Evolutionary conservation across 2,329 filamentous ascomycete species (phyloP), one percentile per base, ranked within the genome.

Genomic region (Colletotrichum aenigma): DNA sequence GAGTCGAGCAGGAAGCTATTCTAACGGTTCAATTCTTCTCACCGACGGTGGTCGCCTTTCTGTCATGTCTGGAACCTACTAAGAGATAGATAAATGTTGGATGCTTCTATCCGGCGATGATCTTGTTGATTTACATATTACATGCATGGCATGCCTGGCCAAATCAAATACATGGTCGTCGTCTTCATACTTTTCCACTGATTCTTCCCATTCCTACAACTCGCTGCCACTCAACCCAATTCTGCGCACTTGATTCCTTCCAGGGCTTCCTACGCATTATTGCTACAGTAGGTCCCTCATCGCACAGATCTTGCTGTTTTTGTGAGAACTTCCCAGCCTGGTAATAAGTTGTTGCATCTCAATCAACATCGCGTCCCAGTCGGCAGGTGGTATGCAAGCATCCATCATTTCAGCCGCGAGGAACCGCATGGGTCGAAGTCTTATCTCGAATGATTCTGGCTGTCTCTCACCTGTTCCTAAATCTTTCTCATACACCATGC

Each of bases 41-140:
- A 86, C 90, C 1, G 93, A 94, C 80, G 93, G 92, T 67, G 93
- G 92, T 2, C 86, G 91, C 67, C 79, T 94, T 71, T 85, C 86
- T 26, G 87, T 85, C 15, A 86, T 92, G 77, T 32, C 30, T 15
- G 32, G 58, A 7, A 62, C 58, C 13, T 62, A 62, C 58, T 62
- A 62, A 15, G 38, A 30, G 6, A 13, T 34, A n/a, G 18, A 15
- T 62, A 3, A 52, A 52, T 13, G 6, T n/a, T 48, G 6, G 43
- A 2, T 24, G 12, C 10, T 24, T 52, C n/a, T 9, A 52, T 52
- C 2, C 12, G 3, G 21, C 2, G 3, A 21, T 2, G 13, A 24
- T 13, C n/a, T 6, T 18, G 1, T 12, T 48, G 6, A 13, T 4
- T 7, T 13, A 12, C 3, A 48, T 13, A 21, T n/a, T 0, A 21